Percentiles rank a stretch among this genome's conserved stretches.
phyloP scores from a whole-genome alignment of 1,139 yeast genomes.

The Keqinozyma sinolaborantium region DNA sequence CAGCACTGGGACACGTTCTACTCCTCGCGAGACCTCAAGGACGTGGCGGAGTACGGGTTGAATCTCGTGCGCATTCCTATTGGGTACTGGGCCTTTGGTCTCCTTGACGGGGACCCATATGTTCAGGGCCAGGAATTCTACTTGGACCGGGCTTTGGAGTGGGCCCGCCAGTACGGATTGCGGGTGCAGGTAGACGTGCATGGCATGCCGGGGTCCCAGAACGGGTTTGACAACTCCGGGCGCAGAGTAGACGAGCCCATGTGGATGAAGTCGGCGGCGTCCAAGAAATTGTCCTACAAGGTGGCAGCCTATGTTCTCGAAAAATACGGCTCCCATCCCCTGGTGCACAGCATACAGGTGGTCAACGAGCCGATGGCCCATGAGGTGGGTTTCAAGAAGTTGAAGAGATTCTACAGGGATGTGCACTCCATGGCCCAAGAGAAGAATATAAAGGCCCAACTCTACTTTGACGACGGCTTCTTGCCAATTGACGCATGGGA shows the following conservation, averaged over 20 bases:
- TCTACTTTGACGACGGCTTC: constrained; percentile 22
- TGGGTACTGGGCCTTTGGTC: constrained; percentile 25
- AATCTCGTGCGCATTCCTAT: constrained; percentile 22
- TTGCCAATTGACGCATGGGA: constrained; percentile 18
- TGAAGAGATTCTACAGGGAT: constrained; percentile 13
- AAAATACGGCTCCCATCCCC: constrained; percentile 16
- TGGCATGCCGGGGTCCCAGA: constrained; percentile 27
- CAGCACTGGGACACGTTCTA: constrained; percentile 19
- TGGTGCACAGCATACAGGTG: constrained; percentile 16
- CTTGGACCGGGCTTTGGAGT: constrained; percentile 19
- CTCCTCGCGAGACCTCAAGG: constrained; percentile 16
- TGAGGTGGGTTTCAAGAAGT: constrained; percentile 11
- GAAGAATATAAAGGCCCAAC: constrained; percentile 9
- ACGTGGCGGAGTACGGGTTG: constrained; percentile 15
- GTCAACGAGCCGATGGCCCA: constrained; percentile 23
- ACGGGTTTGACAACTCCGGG: constrained; percentile 27
- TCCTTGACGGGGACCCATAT: constrained; percentile 17
- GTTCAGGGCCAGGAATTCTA: constrained; percentile 21
- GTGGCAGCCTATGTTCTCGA: constrained; percentile 16
- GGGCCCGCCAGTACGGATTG: constrained; percentile 17
- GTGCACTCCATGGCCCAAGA: constrained; percentile 9
- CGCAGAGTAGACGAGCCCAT: constrained; percentile 9
- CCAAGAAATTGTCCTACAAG: constrained; percentile 13
- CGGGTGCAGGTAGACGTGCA: constrained; percentile 21
- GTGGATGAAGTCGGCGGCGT: constrained; percentile 13